Percentiles rank a stretch among this genome's conserved stretches.
Conservation (phyloP, 805 yeast species). For the Candida namnaoensis region DNA sequence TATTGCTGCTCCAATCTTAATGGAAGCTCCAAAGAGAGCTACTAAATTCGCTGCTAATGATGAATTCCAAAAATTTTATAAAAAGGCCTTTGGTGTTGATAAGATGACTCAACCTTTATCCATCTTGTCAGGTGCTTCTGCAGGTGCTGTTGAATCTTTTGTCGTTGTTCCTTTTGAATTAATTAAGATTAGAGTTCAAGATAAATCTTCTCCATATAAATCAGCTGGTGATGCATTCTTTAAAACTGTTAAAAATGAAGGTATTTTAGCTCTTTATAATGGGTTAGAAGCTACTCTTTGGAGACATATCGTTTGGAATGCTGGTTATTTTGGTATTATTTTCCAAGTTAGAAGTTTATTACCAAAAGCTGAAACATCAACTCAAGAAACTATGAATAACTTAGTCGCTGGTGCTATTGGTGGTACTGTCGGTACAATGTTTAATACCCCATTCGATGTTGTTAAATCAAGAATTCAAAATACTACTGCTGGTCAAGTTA, state of each 20-base stretch:
- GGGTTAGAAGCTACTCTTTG: slow-evolving; percentile 96
- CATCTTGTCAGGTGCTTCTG: slow-evolving; percentile 91
- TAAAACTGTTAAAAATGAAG: slow-evolving; percentile 66
- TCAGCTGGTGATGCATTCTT: slow-evolving; percentile 79
- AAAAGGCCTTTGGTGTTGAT: slow-evolving; percentile 55
- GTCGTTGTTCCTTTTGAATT: slow-evolving; percentile 97
- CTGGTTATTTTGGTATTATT: slow-evolving; percentile 94
- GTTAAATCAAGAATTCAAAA: slow-evolving; percentile 94
- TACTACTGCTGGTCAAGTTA: slow-evolving; percentile 62
- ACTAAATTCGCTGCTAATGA: slow-evolving; percentile 98
- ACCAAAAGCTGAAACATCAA: slow-evolving; percentile 65
- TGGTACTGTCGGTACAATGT: slow-evolving; percentile 92
- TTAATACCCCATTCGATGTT: slow-evolving; percentile 96
- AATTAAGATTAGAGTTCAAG: slow-evolving; percentile 92
- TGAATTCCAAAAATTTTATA: slow-evolving; percentile 87
- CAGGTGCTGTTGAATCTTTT: slow-evolving; percentile 95
- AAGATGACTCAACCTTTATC: slow-evolving; percentile 77
- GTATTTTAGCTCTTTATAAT: slow-evolving; percentile 77
- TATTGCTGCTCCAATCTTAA: slow-evolving; percentile 89
- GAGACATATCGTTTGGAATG: slow-evolving; percentile 97
- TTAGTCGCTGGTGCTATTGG: slow-evolving; percentile 91
- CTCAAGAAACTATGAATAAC: slow-evolving; percentile 79
- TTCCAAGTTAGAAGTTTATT: slow-evolving; percentile 74
- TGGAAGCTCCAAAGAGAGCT: slow-evolving; percentile 99
- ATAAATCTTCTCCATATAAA: slow-evolving; percentile 68